phyloP scores from a whole-genome alignment of 225 moss, liverwort and hornwort genomes.

The Takakia lepidozioides region DNA sequence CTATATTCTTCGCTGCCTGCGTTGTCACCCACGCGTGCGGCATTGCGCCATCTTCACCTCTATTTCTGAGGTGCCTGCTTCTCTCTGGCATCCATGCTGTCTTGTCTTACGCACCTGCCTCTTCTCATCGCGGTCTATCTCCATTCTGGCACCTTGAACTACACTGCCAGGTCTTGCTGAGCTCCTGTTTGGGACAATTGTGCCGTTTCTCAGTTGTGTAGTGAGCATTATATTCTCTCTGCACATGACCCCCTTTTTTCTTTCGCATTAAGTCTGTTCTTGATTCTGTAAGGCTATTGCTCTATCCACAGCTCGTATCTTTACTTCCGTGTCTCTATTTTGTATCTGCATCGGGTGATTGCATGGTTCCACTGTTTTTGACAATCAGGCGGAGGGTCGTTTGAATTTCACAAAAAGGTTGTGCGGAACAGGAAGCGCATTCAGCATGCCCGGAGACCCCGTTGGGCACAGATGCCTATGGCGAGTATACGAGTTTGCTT shows the following conservation, averaged over 20 bases:
- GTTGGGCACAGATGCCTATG: constrained; percentile 75
- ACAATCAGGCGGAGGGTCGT: no score
- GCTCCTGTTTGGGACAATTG: not conserved
- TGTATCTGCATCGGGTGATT: no score
- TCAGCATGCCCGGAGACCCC: constrained; percentile 85
- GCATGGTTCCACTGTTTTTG: no score
- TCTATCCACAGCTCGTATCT: not conserved
- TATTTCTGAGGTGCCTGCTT: constrained; percentile 81
- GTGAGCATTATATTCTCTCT: not conserved
- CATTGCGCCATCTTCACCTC: constrained; percentile 82
- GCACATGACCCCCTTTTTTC: not conserved
- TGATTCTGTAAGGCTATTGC: not conserved
- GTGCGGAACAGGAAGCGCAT: constrained; percentile 70
- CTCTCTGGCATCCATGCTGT: no score
- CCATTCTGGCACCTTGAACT: not conserved
- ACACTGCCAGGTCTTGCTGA: not conserved
- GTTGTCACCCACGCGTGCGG: constrained; percentile 56
- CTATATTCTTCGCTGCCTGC: constrained; percentile 64
- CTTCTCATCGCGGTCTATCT: constrained; percentile 1
- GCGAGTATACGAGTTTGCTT: constrained; percentile 77
- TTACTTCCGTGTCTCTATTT: not conserved
- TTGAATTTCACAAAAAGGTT: no score
- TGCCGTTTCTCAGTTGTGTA: not conserved
- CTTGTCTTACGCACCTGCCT: not conserved
- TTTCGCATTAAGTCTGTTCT: not conserved